A percentile compares a stretch with the other conserved stretches of the same genome.
phyloP scores from a whole-genome alignment of 1,284 basidiomycete genomes.

The Mycena sp. region DNA sequence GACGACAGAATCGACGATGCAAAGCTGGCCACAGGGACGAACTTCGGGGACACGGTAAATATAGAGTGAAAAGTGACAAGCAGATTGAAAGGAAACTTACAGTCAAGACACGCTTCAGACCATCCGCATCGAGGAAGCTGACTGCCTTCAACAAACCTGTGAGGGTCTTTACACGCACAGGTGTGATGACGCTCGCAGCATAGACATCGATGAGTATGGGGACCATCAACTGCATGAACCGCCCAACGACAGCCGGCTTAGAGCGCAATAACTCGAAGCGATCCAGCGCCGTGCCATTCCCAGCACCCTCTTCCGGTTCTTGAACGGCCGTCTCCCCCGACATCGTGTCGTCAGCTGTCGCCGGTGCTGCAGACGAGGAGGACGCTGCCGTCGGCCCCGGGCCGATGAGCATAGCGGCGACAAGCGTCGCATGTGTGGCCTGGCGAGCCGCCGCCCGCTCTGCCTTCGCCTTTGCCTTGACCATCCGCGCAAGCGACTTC shows the following conservation, averaged over 20 bases:
- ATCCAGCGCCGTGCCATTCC: conserved; percentile 47
- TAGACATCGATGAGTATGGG: conserved; percentile 96
- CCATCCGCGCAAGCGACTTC: conserved; percentile 77
- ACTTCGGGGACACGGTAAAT: conserved; percentile 59
- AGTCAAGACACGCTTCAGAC: conserved; percentile 78
- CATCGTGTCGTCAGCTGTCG: conserved; percentile 26
- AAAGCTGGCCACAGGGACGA: conserved; percentile 91
- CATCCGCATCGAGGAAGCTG: conserved; percentile 83
- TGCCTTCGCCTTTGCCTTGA: conserved; percentile 81
- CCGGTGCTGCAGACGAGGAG: conserved; percentile 35
- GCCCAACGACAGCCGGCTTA: conserved; percentile 78
- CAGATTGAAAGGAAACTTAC: conserved; percentile 50
- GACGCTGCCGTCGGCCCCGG: conserved; percentile 38
- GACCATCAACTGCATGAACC: conserved; percentile 87
- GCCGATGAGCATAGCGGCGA: conserved; percentile 41
- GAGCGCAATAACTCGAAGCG: conserved; percentile 79
- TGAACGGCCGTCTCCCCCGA: conserved; percentile 41
- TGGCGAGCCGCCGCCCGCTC: conserved; percentile 76
- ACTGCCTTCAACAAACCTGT: conserved; percentile 89
- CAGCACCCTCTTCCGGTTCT: conserved; percentile 46
- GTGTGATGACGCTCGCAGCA: conserved; percentile 89
- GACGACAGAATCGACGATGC: conserved; percentile 92
- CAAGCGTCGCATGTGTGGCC: conserved; percentile 47
- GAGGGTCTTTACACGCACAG: conserved; percentile 88
- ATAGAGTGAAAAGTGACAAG: conserved; percentile 22